Base-by-base conservation (phyloP, 208 protist species). In the Wallacemonas rigidus region DNA sequence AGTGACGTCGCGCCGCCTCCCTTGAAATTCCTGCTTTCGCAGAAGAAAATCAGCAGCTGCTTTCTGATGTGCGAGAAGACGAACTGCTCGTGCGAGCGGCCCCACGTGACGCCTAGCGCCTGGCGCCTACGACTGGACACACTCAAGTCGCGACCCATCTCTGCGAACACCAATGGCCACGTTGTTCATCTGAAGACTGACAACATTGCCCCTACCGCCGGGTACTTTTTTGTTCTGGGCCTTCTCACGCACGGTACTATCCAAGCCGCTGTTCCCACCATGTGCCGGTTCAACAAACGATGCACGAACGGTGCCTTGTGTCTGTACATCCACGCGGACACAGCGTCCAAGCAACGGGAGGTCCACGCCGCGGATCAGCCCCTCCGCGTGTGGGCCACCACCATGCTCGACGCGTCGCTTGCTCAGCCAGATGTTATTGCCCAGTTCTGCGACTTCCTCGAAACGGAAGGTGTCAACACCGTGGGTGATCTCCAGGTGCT, bases 401-500 rank as follows among this genome's bases (percentile, higher is more conserved):
- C 12, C 56, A 76, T 43, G 39, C 15, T 61, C 39, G 45, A 68
- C 43, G 56, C 40, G 15, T 68, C 57, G 39, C 47, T 83, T 0
- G 44, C 47, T 14, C 60, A 81, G 75, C 44, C 47, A 7, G n/a
- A 38, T 6, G 7, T 47, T 6, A 65, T 65, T n/a, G 40, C 60
- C 5, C 40, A 45, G 60, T 93, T 95, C 77, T 88, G 86, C n/a
- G 44, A 75, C 48, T 78, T 87, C 26, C 64, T 96, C 44, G 80
- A 85, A 1, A 74, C 68, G 3, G 56, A 88, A 36, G 89, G 87
- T 5, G 45, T 96, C 14, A 48, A 35, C 44, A 93, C 81, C 6
- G 88, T 96, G 2, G 89, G 89, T 1, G 91, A 96, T 71, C 76
- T 96, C 58, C 89, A 96, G 67, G 80, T 89, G 48, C 80, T 96